Evolutionary conservation across 257 asterid genomes (phyloP).

Genomic region (Sherardia arvensis): DNA sequence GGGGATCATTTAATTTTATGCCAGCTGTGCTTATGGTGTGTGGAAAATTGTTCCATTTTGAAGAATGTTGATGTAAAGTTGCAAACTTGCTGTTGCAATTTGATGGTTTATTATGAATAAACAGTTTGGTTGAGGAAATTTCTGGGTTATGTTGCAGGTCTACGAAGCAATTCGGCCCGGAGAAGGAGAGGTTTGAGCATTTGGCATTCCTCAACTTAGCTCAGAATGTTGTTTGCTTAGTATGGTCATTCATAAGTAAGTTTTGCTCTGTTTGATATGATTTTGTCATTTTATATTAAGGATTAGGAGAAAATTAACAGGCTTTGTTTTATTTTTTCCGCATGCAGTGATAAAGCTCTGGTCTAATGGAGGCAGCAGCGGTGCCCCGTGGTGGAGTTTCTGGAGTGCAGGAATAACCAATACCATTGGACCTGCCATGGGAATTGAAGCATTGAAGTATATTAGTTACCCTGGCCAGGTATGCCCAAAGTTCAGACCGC

Average conservation of each 20-base stretch:
- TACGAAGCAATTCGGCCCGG: slow-evolving; percentile 80
- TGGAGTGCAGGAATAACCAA: slow-evolving; percentile 99
- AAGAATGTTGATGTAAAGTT: too few relatives aligned
- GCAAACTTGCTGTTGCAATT: not conserved
- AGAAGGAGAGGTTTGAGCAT: slow-evolving; percentile 90
- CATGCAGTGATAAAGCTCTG: slow-evolving; percentile 73
- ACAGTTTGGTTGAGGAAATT: not conserved
- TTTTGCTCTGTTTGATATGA: not conserved
- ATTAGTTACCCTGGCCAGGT: slow-evolving; percentile 97
- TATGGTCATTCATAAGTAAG: slow-evolving; percentile 94
- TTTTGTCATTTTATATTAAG: not conserved
- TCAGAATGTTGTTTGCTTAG: slow-evolving; percentile 82
- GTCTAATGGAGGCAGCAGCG: slow-evolving; percentile 60
- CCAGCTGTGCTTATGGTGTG: not conserved
- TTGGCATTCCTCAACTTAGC: slow-evolving; percentile 88
- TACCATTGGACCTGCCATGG: slow-evolving; percentile 97
- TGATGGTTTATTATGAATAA: not conserved
- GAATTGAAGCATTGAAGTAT: slow-evolving; percentile 90
- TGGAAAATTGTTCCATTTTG: not conserved
- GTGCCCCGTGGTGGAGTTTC: slow-evolving; percentile 99
- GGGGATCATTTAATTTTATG: not conserved
- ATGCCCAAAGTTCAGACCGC: too few relatives aligned
- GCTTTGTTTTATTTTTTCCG: slow-evolving; percentile 5
- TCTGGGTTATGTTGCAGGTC: slow-evolving; percentile 38
- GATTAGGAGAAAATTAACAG: not conserved